Evolutionary conservation across 2,329 filamentous ascomycete genomes (phyloP), one percentile per base, ranked within the genome.

Genomic region (Lecanicillium sp.): DNA sequence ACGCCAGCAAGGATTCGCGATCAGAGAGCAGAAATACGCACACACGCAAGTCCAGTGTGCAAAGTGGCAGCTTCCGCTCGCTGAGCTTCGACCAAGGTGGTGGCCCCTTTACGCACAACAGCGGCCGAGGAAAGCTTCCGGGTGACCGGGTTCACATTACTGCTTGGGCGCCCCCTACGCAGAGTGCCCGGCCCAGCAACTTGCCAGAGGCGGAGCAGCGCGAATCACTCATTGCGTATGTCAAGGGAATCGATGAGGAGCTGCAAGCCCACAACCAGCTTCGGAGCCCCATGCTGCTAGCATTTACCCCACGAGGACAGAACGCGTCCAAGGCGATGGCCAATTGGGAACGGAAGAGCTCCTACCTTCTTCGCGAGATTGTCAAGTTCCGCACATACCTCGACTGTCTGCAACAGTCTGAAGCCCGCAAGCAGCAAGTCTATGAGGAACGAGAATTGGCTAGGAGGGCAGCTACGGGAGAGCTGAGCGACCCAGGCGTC

Each of bases 301-400:
- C 92, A 8, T 97, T 94, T 57, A 88, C 87, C 12, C 84, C 87
- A 3, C 78, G 88, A 20, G 84, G 90, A 44, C 73, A 78, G 28
- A 97, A 97, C 53, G 77, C 81, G 13, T 69, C 68, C 45, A 89
- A 84, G 61, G 87, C 90, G 13, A 90, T 97, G 84, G 74, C 81
- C 15, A 98, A 98, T 61, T 98, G 92, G 90, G 89, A 98, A 68
- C 81, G 84, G 55, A 97, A 97, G 67, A 94, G 87, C 40, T 82
- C 86, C 20, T 95, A 97, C 57, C 66, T 98, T 29, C 71, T 97
- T 11, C 74, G 86, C 27, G 92, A 98, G 65, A 96, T 94, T 58
- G 88, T 97, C 60, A 97, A 97, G 62, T 97, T 95, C 65, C 74
- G 84, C 44, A 97, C 89, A 0, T 98, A 97, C 55, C 89, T 96